Percentiles rank a stretch among this genome's conserved stretches.
phyloP scores from a whole-genome alignment of 768 basidiomycete genomes.

The Mycena rosella region DNA sequence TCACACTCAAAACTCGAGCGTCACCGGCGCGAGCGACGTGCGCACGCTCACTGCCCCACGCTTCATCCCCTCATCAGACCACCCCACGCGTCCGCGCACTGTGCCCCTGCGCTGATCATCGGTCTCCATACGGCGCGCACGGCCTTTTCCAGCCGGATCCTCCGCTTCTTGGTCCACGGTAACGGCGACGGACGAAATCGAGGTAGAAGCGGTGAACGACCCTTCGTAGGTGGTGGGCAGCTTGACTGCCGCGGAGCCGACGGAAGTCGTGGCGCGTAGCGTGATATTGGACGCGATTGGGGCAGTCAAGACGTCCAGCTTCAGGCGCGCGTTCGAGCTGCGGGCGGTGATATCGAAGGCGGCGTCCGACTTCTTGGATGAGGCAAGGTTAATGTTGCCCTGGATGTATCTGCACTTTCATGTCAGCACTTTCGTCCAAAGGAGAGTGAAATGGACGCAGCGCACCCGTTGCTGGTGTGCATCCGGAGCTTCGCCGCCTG shows the following conservation, averaged over 20 bases:
- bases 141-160: slow-evolving; percentile 26
- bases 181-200: not conserved
- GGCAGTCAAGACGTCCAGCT: slow-evolving; percentile 9
- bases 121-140: slow-evolving; percentile 4
- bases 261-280: slow-evolving; percentile 17
- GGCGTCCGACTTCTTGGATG: not conserved
- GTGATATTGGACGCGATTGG: slow-evolving; percentile 9
- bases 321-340: slow-evolving; percentile 16
- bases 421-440: not conserved
- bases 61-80: slow-evolving; percentile 23
- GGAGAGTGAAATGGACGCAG: not conserved
- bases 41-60: slow-evolving; percentile 13
- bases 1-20: slow-evolving; percentile 9
- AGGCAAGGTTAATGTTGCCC: slow-evolving; percentile 18
- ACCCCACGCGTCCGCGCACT: slow-evolving; percentile 9
- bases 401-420: slow-evolving; percentile 10
- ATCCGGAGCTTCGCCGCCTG: slow-evolving; percentile 10
- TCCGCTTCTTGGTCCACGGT: slow-evolving; percentile 1
- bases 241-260: slow-evolving; percentile 4
- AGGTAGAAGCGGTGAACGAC: slow-evolving; percentile 5
- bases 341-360: slow-evolving; percentile 21
- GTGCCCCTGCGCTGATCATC: not conserved
- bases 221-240: slow-evolving; percentile 30
- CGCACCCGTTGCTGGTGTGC: slow-evolving; percentile 29
- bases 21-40: slow-evolving; percentile 16